These are phyloP conservation scores for Fusarium sp. DNA, from an alignment of 2,329 filamentous ascomycete genomes.

Conservation along the genomic window DNA sequence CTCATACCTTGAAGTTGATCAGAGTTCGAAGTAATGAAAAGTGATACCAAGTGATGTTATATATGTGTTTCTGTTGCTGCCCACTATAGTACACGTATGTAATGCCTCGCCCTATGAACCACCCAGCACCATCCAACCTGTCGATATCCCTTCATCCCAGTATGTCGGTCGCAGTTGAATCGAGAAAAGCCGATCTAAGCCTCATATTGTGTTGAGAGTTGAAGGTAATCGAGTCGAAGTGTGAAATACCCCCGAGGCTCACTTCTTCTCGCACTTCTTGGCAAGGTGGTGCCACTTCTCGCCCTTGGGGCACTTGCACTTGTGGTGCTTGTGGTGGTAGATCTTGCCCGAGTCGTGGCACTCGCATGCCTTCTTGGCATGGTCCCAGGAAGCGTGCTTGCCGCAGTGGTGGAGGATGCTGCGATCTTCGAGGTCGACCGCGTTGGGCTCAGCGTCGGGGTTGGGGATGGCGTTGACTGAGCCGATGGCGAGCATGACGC, in stretches of 20 bases:
- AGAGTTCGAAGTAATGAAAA: too few species aligned
- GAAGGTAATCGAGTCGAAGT: neutral
- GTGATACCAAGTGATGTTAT: too few species aligned
- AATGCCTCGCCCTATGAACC: neutral
- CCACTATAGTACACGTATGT: too few species aligned
- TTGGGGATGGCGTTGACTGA: conserved; percentile 27
- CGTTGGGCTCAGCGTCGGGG: conserved; percentile 3
- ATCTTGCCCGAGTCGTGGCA: conserved; percentile 31
- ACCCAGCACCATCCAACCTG: neutral
- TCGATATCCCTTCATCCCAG: neutral
- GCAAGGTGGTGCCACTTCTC: conserved; percentile 31
- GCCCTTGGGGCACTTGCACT: conserved; percentile 31
- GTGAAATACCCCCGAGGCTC: neutral
- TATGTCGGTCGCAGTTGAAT: too few species aligned
- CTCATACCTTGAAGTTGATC: too few species aligned
- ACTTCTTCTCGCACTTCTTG: conserved; percentile 30
- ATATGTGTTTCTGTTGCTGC: too few species aligned
- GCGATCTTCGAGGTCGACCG: conserved; percentile 7
- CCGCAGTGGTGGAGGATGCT: conserved; percentile 31
- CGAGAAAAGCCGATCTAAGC: too few species aligned
- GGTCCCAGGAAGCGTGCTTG: conserved; percentile 13
- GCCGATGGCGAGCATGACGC: conserved; percentile 18
- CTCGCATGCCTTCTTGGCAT: conserved; percentile 8
- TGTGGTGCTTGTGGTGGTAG: conserved; percentile 22
- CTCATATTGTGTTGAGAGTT: neutral